phyloP scores from a whole-genome alignment of 108 stramenopile genomes.

The Skeletonema potamos region DNA sequence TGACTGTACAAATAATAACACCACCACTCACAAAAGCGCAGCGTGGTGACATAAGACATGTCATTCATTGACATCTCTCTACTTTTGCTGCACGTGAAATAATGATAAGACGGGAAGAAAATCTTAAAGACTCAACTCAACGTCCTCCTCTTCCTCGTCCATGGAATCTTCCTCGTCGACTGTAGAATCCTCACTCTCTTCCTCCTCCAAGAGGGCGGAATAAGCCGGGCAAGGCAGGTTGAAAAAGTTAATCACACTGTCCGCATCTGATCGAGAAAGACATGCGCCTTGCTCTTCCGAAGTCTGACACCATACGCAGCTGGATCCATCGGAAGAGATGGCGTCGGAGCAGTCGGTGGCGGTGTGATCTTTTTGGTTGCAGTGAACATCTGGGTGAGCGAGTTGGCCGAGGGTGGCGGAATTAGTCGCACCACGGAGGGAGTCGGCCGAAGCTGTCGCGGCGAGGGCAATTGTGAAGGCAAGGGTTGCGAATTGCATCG shows the following conservation, averaged over 20 bases:
- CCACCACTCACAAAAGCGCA: background rate
- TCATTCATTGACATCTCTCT: background rate
- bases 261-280: background rate
- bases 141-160: background rate
- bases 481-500: background rate
- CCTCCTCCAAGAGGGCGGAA: background rate
- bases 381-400: background rate
- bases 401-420: background rate
- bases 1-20: background rate
- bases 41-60: background rate
- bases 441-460: background rate
- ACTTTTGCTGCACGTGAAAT: background rate
- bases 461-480: background rate
- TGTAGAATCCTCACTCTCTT: background rate
- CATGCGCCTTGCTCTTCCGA: background rate
- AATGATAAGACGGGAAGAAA: background rate
- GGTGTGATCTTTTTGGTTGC: background rate
- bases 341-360: background rate
- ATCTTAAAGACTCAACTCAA: background rate
- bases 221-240: background rate
- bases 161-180: background rate
- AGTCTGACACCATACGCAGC: slow-evolving; percentile 2
- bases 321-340: background rate
- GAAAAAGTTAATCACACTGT: background rate
- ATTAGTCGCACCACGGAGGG: background rate